Percentiles rank a stretch among this genome's conserved stretches.
Conservation (phyloP, 1,139 yeast species). For the Taphrina betulina region DNA sequence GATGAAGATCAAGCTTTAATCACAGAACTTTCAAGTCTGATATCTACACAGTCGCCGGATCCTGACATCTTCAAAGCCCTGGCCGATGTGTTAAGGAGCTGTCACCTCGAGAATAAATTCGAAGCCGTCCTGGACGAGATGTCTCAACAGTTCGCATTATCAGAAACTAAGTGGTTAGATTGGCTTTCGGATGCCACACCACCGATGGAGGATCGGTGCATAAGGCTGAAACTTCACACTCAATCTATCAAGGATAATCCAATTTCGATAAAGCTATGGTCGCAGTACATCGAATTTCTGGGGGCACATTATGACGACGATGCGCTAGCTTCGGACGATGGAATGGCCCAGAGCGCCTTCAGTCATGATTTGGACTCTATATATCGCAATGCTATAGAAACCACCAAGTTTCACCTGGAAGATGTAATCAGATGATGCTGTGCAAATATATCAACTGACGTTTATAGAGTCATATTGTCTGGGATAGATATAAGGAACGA, state of each 20-base stretch:
- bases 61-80: no score
- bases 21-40: no score
- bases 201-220: conserved; percentile 24
- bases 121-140: no score
- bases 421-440: conserved; percentile 33
- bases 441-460: background rate
- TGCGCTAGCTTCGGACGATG: no score
- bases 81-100: no score
- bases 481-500: background rate
- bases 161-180: conserved; percentile 32
- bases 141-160: conserved; percentile 30
- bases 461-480: background rate
- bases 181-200: conserved; percentile 20
- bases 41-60: no score
- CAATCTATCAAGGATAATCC: conserved; percentile 38
- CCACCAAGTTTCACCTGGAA: conserved; percentile 47
- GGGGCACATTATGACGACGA: conserved; percentile 35
- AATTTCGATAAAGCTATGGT: conserved; percentile 39
- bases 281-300: conserved; percentile 39
- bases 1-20: no score
- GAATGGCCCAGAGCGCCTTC: conserved; percentile 26
- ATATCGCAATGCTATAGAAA: conserved; percentile 41
- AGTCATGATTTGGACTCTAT: conserved; percentile 24
- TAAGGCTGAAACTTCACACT: conserved; percentile 37
- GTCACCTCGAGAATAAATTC: no score